Evolutionary conservation across 257 asterid species (phyloP), one percentile per base, ranked within the genome.

Genomic region (Petunia axillaris): DNA sequence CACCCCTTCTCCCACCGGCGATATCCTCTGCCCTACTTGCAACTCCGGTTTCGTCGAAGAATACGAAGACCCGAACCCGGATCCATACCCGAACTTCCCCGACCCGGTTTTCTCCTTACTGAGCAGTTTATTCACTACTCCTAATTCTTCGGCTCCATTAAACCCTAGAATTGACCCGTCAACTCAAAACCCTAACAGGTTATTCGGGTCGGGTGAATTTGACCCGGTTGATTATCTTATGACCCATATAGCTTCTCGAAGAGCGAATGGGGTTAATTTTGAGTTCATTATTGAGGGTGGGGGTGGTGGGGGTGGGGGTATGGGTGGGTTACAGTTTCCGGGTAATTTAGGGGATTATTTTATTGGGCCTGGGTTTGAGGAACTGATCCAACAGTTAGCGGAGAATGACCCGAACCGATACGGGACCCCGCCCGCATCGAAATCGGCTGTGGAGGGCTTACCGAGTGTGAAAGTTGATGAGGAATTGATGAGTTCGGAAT

Each of bases 381-480:
- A 90, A 59, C 78, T 93, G 88, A 90, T 93, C 54, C 97, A 93
- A 86, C 93, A 91, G 43, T 81, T 91, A 15, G 93, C 96, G 0
- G 97, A 93, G 87, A 93, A 91, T 82, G 98, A 93, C 75, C 95
- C 96, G 4, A 89, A 89, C 25, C 83, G 97, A 5, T 86, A 91
- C 2, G 98, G 98, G 5, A 88, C 94, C 0, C 97, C 97, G 1
- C 98, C 97, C 0, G 97, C 97, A 3, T 82, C 97, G 11, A 91
- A 87, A 77, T 78, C 85, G 2, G 91, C 94, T 0, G 91, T 93
- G 15, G 85, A 89, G 59, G 92, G 83, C 8, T 76, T 93, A 65
- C 94, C 94, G 0, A 80, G 64, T 8, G 57, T 87, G 10, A 82
- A 52, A 40, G 91, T 90, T 4, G 87, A 89, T 15, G 91, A 87